A percentile compares a stretch with the other conserved stretches of the same genome.
phyloP scores from a whole-genome alignment of 768 basidiomycete genomes.

The Russula abietina region DNA sequence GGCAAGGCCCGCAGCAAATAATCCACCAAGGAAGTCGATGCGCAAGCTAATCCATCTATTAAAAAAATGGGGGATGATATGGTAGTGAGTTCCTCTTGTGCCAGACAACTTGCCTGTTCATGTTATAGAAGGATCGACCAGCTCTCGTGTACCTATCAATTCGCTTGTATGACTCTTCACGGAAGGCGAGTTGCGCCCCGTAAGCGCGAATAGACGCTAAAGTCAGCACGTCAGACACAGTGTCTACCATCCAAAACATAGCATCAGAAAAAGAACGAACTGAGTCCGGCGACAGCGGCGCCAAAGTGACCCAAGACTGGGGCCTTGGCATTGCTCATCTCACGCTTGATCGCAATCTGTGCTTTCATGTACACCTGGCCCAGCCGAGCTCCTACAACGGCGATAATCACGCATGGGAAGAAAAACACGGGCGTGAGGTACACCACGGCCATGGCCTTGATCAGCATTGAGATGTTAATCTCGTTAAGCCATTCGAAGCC shows the following conservation, averaged over 20 bases:
- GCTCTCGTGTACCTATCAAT: constrained; percentile 45
- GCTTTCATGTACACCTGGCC: constrained; percentile 50
- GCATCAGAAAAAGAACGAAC: constrained; percentile 28
- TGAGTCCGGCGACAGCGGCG: constrained; percentile 46
- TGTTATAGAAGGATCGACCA: constrained; percentile 41
- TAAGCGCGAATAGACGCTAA: constrained; percentile 49
- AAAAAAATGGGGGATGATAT: not conserved
- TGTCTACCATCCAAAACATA: not conserved
- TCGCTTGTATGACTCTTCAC: constrained; percentile 37
- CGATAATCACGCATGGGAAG: constrained; percentile 35
- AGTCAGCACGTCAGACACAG: not conserved
- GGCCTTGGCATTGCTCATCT: constrained; percentile 46
- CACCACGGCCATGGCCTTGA: constrained; percentile 36
- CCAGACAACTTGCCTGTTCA: constrained; percentile 37
- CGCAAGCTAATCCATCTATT: constrained; percentile 43
- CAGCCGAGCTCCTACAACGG: constrained; percentile 37
- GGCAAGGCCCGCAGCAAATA: constrained; percentile 46
- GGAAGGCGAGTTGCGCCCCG: constrained; percentile 43
- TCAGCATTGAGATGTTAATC: constrained; percentile 32
- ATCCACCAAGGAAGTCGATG: constrained; percentile 52
- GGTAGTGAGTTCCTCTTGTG: no score
- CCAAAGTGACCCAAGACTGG: constrained; percentile 48
- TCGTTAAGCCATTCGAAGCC: constrained; percentile 30
- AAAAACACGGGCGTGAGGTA: constrained; percentile 37
- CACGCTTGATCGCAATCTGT: constrained; percentile 51